A percentile compares a stretch with the other conserved stretches of the same genome.
These are phyloP conservation scores for Volvox reticuliferus DNA, from an alignment of 139 green algal species.

Conservation along the genomic window DNA sequence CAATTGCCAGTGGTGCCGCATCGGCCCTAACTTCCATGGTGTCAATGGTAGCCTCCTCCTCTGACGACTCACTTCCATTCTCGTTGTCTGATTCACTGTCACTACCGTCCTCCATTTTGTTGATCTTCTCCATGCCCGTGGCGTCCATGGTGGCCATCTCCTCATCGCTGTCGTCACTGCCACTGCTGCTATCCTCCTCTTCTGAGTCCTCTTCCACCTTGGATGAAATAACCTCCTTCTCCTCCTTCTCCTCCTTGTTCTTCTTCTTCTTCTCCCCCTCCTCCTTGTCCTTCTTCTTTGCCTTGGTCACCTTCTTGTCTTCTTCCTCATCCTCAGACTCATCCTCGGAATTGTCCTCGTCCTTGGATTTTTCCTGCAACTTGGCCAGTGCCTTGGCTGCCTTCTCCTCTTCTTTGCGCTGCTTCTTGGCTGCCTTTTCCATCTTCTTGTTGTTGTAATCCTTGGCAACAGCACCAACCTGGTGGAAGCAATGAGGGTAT, in stretches of 20 bases:
- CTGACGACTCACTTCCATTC: neutral
- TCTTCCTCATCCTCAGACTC: neutral
- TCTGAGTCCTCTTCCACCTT: neutral
- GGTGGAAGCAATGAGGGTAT: too few species aligned
- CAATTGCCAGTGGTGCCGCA: neutral
- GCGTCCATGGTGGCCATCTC: neutral
- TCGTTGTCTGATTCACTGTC: neutral
- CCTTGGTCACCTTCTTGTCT: neutral
- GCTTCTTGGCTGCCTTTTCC: slow-evolving; percentile 37
- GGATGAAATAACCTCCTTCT: neutral
- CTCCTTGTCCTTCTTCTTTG: neutral
- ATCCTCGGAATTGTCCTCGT: neutral
- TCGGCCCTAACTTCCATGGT: neutral
- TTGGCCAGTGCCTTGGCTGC: neutral
- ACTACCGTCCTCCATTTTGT: neutral
- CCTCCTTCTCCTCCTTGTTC: slow-evolving; percentile 5
- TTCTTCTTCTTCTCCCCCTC: neutral
- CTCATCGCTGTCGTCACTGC: neutral
- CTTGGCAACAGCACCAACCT: too few species aligned
- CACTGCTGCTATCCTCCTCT: neutral
- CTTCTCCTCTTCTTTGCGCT: neutral
- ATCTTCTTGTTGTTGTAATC: neutral
- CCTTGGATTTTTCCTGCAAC: neutral
- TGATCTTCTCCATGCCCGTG: neutral
- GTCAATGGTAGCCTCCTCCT: neutral